Conservation (phyloP, 225 moss, liverwort and hornwort species). For the Straminergon stramineum region DNA sequence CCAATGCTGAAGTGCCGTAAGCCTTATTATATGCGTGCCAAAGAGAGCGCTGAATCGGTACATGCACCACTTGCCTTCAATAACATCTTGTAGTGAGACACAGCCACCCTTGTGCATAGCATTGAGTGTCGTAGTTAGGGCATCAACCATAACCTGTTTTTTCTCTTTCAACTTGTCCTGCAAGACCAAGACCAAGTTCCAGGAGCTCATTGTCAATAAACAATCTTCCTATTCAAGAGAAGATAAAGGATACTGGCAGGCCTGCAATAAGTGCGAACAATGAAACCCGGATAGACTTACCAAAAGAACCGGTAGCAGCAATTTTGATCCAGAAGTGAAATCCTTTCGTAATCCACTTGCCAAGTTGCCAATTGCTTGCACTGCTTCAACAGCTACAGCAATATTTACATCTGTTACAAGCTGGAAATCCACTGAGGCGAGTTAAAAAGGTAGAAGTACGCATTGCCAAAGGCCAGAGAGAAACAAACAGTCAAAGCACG, state of each 20-base stretch:
- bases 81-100: conserved; percentile 61
- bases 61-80: conserved; percentile 47
- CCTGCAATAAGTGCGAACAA: neutral
- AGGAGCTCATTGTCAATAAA: neutral
- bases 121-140: conserved; percentile 71
- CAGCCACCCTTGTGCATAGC: conserved; percentile 84
- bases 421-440: conserved; percentile 17
- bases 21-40: neutral
- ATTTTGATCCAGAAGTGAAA: conserved; percentile 72
- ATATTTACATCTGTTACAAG: conserved; percentile 96
- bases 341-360: conserved; percentile 88
- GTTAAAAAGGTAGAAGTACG: neutral
- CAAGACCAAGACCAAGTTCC: neutral
- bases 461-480: neutral
- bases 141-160: conserved; percentile 89
- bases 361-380: conserved; percentile 90
- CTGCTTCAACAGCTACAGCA: conserved; percentile 95
- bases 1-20: neutral
- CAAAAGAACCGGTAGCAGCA: conserved; percentile 72
- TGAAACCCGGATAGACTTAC: conserved; percentile 19
- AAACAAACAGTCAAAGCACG: neutral
- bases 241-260: neutral
- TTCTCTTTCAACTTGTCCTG: conserved; percentile 89
- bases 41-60: neutral
- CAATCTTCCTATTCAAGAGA: neutral